phyloP scores from a whole-genome alignment of 208 protist species.

The Leishmania aethiopica region DNA sequence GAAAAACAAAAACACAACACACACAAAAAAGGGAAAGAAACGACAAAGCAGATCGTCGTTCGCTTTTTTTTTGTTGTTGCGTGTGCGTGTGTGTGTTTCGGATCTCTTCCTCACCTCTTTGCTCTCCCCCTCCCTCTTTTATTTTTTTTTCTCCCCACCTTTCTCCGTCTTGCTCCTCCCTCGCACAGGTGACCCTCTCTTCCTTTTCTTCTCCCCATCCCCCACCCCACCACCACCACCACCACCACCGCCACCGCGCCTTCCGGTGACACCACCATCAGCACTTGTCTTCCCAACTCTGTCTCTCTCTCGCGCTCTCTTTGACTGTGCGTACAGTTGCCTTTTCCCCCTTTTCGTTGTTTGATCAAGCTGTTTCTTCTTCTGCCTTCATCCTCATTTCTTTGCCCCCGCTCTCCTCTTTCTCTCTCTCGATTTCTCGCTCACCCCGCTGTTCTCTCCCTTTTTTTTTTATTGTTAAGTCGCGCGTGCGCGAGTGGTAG shows the following conservation, averaged over 20 bases:
- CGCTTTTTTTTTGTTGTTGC: neutral
- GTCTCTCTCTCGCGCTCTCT: constrained; percentile 3
- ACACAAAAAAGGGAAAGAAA: neutral
- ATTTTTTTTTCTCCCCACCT: constrained; percentile 7
- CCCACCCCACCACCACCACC: too few species aligned
- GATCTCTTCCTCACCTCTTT: neutral
- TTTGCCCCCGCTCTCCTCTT: neutral
- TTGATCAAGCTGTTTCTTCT: neutral
- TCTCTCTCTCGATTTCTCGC: neutral
- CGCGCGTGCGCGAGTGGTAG: neutral
- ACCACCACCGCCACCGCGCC: neutral
- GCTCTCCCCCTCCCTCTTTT: neutral
- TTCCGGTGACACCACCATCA: neutral
- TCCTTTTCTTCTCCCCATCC: neutral
- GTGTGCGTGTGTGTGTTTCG: neutral
- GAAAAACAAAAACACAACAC: neutral
- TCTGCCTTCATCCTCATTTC: neutral
- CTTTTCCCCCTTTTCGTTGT: constrained; percentile 8
- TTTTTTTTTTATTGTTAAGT: neutral
- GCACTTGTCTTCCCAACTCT: neutral
- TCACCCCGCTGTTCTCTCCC: constrained; percentile 16
- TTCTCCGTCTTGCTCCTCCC: constrained; percentile 3
- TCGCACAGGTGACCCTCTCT: neutral
- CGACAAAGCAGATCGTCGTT: neutral
- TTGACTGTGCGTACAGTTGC: neutral